Base-by-base conservation (phyloP, 257 asterid genomes). In the Anisodus tanguticus region DNA sequence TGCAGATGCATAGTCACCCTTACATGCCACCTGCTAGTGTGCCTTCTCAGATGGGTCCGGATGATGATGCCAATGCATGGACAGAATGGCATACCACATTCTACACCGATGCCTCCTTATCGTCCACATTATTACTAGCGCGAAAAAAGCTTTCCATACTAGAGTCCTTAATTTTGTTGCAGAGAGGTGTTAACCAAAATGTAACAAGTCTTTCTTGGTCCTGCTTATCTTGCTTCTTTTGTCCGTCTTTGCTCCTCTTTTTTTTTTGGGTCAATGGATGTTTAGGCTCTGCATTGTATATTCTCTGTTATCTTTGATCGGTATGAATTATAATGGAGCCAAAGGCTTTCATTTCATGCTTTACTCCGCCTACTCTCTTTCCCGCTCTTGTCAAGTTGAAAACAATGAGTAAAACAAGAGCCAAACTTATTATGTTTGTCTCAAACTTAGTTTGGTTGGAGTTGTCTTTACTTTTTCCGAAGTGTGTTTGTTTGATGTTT, bases 1-100 rank as follows among this genome's bases (percentile, higher is more conserved):
- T 93, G 97, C 97, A 87, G 85, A 92, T 92, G 97, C 97, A 89
- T 71, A 90, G 87, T 87, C 92, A 92, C 89, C 94, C 90, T 69
- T 94, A 93, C 87, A 92, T 89, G 82, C 94, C 91, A 39, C 90
- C 91, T 49, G 85, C 88, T 4, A 90, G 90, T 60, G 84, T 82
- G 85, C 90, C 87, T 78, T 88, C 89, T 37, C 82, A 91, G 59
- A 87, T 86, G 90, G 89, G 92, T 31, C 88, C 89, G 49, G 97
- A 92, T n/a, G 85, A 62, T 84, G 87, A 87, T 87, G 87, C 91
- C 90, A 41, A 47, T 90, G 86, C 91, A 91, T 71, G 83, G 88
- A 60, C 97, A 89, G 83, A 92, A 87, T 80, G 94, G 94, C 86
- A 68, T 80, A 54, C 94, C 95, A 31, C 92, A 90, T 88, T 87